Percentiles rank a stretch among this genome's conserved stretches.
Evolutionary conservation across 805 yeast genomes (phyloP).

Genomic region (Zygosaccharomyces siamensis): DNA sequence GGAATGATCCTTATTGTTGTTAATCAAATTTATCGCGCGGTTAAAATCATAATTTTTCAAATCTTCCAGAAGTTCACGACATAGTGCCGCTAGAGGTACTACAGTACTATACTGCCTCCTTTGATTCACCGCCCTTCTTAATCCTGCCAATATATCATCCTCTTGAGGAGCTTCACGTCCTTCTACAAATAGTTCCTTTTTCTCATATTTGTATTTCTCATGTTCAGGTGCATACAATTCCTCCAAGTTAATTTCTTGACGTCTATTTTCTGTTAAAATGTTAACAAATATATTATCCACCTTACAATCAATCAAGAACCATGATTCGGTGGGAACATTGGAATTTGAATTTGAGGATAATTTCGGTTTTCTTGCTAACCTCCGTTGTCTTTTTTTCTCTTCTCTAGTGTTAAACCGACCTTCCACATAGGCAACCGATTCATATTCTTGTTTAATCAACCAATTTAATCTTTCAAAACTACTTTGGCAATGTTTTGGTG

Average conservation of each 20-base stretch:
- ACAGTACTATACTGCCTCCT: constrained; percentile 28
- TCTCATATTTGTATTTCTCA: constrained; percentile 32
- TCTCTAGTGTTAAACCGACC: constrained; percentile 63
- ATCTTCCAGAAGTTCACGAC: constrained; percentile 4
- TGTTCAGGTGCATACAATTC: constrained; percentile 52
- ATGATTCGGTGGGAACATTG: constrained; percentile 46
- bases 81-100: constrained; percentile 3
- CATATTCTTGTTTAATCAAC: constrained; percentile 50
- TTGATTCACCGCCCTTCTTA: constrained; percentile 28
- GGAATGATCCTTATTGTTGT: constrained; percentile 2
- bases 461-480: constrained; percentile 58
- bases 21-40: constrained; percentile 8
- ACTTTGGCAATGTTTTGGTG: constrained; percentile 67
- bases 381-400: constrained; percentile 45
- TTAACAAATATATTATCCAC: constrained; percentile 64
- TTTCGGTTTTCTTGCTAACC: constrained; percentile 50
- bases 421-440: constrained; percentile 52
- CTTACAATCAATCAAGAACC: constrained; percentile 76
- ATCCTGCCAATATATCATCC: constrained; percentile 28
- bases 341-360: constrained; percentile 47
- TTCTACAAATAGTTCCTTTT: neutral
- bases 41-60: constrained; percentile 15
- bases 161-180: constrained; percentile 11
- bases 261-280: constrained; percentile 63
- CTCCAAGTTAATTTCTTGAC: constrained; percentile 67